Evolutionary conservation across 805 yeast genomes (phyloP), one percentile per base, ranked within the genome.

Genomic region (Schwanniomyces pseudopolymorphus): DNA sequence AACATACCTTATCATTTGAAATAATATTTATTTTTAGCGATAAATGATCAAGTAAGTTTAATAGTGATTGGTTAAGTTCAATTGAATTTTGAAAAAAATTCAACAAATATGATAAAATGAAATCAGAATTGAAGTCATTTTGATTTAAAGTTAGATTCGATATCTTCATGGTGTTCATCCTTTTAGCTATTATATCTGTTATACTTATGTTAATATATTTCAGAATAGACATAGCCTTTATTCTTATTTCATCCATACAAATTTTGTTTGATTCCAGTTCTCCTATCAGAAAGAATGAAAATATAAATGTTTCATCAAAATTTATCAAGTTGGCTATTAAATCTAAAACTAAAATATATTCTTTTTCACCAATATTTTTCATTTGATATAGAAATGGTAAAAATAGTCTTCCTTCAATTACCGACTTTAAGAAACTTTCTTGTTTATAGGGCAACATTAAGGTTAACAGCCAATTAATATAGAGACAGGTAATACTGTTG

Each of bases 11-110:
- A n/a, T 41, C 21, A 33, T 46, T 47, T 21, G 25, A 40, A 13
- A 45, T 38, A 1, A 53, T 14, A 39, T 55, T 52, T 14, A 51
- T 27, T 31, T 48, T 48, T 6, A 44, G 14, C 4, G 17, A 16
- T 11, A 52, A 20, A 20, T 17, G 39, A 14, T 35, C 38, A 1
- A 59, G 39, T 9, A 54, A 22, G 10, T 42, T 25, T 16, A 55
- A 42, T 11, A 59, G 40, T 1, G 39, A 10, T 6, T 31, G 6
- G 40, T 58, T 61, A 7, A 39, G 26, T 5, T 44, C 45, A 3
- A 40, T 25, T 2, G 27, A 28, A 39, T 59, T 62, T 31, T 48
- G 47, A 50, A 59, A 62, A 40, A 55, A 58, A 17, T 27, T 45
- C 26, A 41, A 42, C 9, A 46, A 47, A 40, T 21, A 24, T 20